phyloP scores from a whole-genome alignment of 257 asterid species.

The Solanum infundibuliforme region DNA sequence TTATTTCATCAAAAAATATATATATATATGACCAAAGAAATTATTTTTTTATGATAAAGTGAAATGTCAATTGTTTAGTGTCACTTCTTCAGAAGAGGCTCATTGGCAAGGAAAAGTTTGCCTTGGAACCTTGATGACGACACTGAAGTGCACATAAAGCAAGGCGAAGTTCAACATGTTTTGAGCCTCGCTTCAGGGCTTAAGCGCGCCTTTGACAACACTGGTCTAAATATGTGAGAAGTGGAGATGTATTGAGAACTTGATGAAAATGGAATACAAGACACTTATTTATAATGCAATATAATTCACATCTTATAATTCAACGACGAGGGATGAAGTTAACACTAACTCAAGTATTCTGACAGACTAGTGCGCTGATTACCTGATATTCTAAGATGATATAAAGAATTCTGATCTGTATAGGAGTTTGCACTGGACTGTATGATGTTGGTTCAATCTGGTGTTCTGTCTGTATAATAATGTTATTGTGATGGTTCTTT shows the following conservation, averaged over 20 bases:
- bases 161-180: not conserved
- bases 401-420: not conserved
- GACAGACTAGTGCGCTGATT: not conserved
- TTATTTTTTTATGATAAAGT: not conserved
- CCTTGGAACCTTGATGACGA: not conserved
- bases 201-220: not conserved
- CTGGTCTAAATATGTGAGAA: not conserved
- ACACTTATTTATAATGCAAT: not conserved
- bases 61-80: not conserved
- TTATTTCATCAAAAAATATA: not conserved
- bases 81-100: not conserved
- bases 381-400: not conserved
- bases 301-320: not conserved
- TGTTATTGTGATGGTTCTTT: not conserved
- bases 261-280: not conserved
- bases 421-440: not conserved
- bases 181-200: not conserved
- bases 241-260: not conserved
- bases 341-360: not conserved
- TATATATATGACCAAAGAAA: not conserved
- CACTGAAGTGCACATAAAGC: not conserved
- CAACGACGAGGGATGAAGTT: not conserved
- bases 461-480: not conserved
- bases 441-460: not conserved
- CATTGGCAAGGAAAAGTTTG: not conserved